Conservation (phyloP, 2,329 filamentous ascomycete genomes). For the Cladorrhinum sp. region DNA sequence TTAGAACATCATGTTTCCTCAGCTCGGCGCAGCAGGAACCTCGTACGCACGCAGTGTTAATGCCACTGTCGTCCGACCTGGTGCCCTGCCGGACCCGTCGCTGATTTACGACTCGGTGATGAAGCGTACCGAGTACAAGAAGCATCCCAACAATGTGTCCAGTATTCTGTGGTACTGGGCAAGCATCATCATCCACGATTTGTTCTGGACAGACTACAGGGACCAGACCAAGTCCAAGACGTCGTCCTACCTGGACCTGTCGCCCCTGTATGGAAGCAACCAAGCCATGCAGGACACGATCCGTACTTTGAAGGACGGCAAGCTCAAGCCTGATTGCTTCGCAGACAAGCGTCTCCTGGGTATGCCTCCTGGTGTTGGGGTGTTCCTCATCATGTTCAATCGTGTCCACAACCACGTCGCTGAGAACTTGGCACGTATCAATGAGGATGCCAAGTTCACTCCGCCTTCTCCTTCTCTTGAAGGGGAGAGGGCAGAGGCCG, state of each 20-base stretch:
- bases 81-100: conserved; percentile 64
- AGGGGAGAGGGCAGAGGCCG: conserved; percentile 47
- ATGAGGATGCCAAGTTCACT: conserved; percentile 76
- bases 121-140: conserved; percentile 49
- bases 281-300: conserved; percentile 64
- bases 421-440: conserved; percentile 76
- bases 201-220: conserved; percentile 66
- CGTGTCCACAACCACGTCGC: conserved; percentile 87
- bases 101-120: conserved; percentile 63
- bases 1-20: conserved; percentile 62
- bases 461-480: conserved; percentile 53
- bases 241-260: conserved; percentile 69
- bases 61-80: conserved; percentile 57
- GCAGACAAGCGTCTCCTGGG: conserved; percentile 67
- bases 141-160: conserved; percentile 69
- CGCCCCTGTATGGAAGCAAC: conserved; percentile 68
- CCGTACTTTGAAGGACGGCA: conserved; percentile 67
- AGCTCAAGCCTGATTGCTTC: conserved; percentile 70
- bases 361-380: conserved; percentile 69
- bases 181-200: conserved; percentile 69
- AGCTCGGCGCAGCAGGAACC: conserved; percentile 64
- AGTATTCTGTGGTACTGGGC: conserved; percentile 72
- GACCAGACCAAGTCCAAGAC: conserved; percentile 63
- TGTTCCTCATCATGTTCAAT: conserved; percentile 74
- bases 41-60: conserved; percentile 64